These are phyloP conservation scores for Lojkania enalia DNA, from an alignment of 2,329 filamentous ascomycete genomes.

Conservation along the genomic window DNA sequence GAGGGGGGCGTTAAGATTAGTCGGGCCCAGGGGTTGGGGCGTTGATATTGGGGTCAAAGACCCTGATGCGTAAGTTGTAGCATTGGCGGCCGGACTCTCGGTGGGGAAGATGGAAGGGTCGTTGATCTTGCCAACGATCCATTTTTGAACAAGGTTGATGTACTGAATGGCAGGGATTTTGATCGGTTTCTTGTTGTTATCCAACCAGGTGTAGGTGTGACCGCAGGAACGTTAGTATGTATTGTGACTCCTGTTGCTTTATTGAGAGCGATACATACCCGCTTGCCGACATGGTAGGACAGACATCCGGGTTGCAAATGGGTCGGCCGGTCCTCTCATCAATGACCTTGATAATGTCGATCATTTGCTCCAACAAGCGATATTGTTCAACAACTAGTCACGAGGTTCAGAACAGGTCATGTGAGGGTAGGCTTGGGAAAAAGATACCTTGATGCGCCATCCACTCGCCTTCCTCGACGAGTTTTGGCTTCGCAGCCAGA, in stretches of 20 bases:
- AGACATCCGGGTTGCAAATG: slow-evolving; percentile 82
- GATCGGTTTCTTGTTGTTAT: slow-evolving; percentile 81
- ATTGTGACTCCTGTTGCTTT: neutral
- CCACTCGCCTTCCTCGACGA: slow-evolving; percentile 94
- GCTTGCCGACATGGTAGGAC: slow-evolving; percentile 92
- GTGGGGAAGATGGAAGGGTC: slow-evolving; percentile 90
- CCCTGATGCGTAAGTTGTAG: slow-evolving; percentile 59
- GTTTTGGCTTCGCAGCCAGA: slow-evolving; percentile 86
- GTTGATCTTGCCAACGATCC: slow-evolving; percentile 95
- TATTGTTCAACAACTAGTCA: slow-evolving; percentile 85
- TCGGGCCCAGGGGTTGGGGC: slow-evolving; percentile 51
- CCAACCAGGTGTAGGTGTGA: slow-evolving; percentile 95
- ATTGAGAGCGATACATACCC: slow-evolving; percentile 61
- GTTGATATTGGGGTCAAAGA: slow-evolving; percentile 53
- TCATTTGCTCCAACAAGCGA: slow-evolving; percentile 84
- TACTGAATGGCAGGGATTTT: slow-evolving; percentile 93
- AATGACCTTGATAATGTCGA: slow-evolving; percentile 83
- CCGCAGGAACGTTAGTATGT: slow-evolving; percentile 51
- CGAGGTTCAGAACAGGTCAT: slow-evolving; percentile 25
- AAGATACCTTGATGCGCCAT: slow-evolving; percentile 83
- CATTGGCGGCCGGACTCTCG: slow-evolving; percentile 70
- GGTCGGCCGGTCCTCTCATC: slow-evolving; percentile 73
- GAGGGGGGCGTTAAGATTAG: slow-evolving; percentile 57
- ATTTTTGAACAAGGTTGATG: slow-evolving; percentile 93
- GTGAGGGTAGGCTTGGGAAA: slow-evolving; percentile 21